These are phyloP conservation scores for Leccinellum rugosiceps DNA, from an alignment of 768 basidiomycete species.

Conservation along the genomic window DNA sequence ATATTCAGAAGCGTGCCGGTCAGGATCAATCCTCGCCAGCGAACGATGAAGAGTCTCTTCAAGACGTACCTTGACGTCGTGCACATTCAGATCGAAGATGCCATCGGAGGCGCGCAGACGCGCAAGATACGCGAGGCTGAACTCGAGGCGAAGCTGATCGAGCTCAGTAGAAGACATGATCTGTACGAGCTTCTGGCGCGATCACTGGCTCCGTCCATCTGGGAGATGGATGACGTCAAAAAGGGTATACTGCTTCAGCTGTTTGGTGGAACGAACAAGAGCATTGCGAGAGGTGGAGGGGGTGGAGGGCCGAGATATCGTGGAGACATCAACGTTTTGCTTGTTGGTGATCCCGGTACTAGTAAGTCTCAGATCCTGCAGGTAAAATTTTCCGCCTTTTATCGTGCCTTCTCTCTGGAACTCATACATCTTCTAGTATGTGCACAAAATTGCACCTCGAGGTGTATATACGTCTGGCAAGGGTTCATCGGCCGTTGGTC, in stretches of 20 bases:
- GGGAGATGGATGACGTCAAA: conserved; percentile 99
- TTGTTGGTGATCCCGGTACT: conserved; percentile 97
- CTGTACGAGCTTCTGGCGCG: conserved; percentile 83
- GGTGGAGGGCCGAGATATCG: conserved; percentile 95
- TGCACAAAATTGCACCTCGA: conserved; percentile 96
- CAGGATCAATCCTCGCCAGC: conserved; percentile 88
- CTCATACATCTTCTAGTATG: conserved; percentile 58
- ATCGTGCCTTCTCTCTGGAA: background rate
- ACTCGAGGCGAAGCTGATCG: conserved; percentile 73
- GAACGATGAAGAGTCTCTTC: conserved; percentile 92
- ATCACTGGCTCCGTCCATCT: conserved; percentile 91
- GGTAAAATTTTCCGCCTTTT: conserved; percentile 42
- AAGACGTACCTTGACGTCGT: conserved; percentile 97
- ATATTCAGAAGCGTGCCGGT: conserved; percentile 95
- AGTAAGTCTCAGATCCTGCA: conserved; percentile 94
- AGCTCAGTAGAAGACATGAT: conserved; percentile 71
- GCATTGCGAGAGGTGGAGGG: conserved; percentile 86
- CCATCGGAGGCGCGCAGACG: conserved; percentile 33
- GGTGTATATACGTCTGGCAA: conserved; percentile 98
- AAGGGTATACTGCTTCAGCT: conserved; percentile 95
- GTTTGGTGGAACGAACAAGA: conserved; percentile 98
- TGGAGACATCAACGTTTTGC: conserved; percentile 95
- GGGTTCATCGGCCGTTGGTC: conserved; percentile 96
- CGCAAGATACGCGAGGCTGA: conserved; percentile 54
- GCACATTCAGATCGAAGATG: conserved; percentile 69